Evolutionary conservation across 805 yeast species (phyloP).

Genomic region (Ogataea populi-albae): DNA sequence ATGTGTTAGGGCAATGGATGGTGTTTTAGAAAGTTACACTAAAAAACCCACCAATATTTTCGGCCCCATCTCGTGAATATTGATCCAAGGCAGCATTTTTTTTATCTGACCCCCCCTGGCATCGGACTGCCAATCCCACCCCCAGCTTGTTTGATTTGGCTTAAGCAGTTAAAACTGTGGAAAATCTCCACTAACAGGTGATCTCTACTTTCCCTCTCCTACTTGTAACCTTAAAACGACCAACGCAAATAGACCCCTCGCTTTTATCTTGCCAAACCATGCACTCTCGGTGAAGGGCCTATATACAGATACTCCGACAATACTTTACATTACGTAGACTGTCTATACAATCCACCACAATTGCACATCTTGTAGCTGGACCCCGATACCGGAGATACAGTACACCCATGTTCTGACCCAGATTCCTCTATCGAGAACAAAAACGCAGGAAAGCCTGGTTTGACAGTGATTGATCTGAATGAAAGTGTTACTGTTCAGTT

Average conservation of each 20-base stretch:
- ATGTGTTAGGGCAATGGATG: no score
- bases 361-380: conserved; percentile 28
- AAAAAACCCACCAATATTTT: no score
- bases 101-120: no score
- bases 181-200: no score
- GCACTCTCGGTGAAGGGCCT: conserved; percentile 33
- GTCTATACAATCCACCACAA: conserved; percentile 23
- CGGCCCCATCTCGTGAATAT: no score
- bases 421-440: conserved; percentile 9
- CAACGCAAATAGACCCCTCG: conserved; percentile 14
- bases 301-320: conserved; percentile 31
- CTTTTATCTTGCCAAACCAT: conserved; percentile 25
- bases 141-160: no score
- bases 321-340: conserved; percentile 35
- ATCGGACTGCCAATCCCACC: no score
- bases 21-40: no score
- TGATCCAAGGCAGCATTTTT: no score
- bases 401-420: conserved; percentile 11
- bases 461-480: conserved; percentile 21
- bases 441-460: conserved; percentile 21
- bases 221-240: no score
- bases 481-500: conserved; percentile 33
- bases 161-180: no score
- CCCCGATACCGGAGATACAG: conserved; percentile 24
- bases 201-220: no score